phyloP scores from a whole-genome alignment of 345 rosid genomes.

The Citrus unshiu region DNA sequence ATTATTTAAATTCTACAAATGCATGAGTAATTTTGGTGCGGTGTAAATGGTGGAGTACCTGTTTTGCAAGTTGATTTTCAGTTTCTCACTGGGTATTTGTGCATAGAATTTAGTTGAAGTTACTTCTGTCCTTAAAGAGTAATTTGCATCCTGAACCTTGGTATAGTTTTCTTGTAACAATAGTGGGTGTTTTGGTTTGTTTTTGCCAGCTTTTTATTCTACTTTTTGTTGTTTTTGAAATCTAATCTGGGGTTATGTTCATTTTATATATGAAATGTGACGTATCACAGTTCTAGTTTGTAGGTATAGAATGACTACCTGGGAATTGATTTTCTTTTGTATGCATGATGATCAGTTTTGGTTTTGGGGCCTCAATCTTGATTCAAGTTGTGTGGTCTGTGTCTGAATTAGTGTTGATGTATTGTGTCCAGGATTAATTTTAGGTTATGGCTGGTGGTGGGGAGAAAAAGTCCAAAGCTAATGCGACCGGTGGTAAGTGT shows the following conservation, averaged over 20 bases:
- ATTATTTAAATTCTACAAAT: background rate
- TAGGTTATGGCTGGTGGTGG: conserved; percentile 30
- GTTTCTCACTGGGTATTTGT: background rate
- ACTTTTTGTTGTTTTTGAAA: background rate
- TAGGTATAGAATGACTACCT: background rate
- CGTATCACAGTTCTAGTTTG: background rate
- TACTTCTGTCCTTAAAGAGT: background rate
- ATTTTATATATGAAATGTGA: background rate
- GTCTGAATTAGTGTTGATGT: background rate
- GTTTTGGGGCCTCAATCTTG: background rate
- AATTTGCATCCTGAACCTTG: background rate
- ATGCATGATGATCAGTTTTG: background rate
- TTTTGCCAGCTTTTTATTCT: background rate
- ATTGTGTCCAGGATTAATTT: background rate
- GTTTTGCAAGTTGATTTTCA: background rate
- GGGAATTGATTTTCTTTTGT: background rate
- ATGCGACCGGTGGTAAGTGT: conserved; percentile 14
- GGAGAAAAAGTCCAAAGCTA: conserved; percentile 19
- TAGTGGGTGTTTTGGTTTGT: background rate
- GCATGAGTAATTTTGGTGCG: background rate
- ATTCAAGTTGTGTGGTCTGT: background rate
- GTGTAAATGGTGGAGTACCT: background rate
- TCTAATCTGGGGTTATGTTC: background rate
- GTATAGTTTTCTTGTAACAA: background rate
- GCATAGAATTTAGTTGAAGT: background rate